These are phyloP conservation scores for Saccharomycopsis sp. DNA, from an alignment of 805 yeast genomes.

Conservation along the genomic window DNA sequence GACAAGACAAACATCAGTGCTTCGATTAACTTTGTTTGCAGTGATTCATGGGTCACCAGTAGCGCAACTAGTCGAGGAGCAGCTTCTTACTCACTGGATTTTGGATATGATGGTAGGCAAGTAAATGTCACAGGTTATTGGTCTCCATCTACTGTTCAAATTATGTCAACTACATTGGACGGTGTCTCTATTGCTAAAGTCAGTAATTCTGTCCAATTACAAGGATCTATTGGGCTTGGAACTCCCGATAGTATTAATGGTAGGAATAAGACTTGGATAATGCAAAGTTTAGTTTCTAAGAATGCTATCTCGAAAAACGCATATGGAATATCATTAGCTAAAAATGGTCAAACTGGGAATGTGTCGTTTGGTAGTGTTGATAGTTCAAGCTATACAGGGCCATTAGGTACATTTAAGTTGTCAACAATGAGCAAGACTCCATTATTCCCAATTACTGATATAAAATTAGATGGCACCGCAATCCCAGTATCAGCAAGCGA, in stretches of 20 bases:
- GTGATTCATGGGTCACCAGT: constrained; percentile 6
- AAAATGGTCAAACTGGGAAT: not conserved
- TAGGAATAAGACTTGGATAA: not conserved
- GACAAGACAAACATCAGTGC: not conserved
- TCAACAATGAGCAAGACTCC: too few relatives aligned
- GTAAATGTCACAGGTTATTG: not conserved
- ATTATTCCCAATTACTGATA: not conserved
- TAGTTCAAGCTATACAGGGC: not conserved
- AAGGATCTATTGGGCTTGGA: constrained; percentile 1
- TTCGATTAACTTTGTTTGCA: not conserved
- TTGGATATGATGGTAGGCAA: not conserved
- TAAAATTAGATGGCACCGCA: not conserved
- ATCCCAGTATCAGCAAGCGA: not conserved
- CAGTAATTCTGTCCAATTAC: not conserved
- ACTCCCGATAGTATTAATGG: too few relatives aligned
- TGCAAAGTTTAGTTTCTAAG: not conserved
- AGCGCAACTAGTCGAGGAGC: not conserved
- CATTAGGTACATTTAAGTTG: not conserved
- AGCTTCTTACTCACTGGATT: not conserved
- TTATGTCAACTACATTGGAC: not conserved
- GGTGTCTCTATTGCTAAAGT: not conserved
- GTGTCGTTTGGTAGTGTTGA: not conserved
- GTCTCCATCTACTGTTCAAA: not conserved
- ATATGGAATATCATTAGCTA: not conserved
- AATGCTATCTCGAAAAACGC: not conserved